Evolutionary conservation across 495 filamentous ascomycete species (phyloP).

Genomic region (Glarea lozoyensis): DNA sequence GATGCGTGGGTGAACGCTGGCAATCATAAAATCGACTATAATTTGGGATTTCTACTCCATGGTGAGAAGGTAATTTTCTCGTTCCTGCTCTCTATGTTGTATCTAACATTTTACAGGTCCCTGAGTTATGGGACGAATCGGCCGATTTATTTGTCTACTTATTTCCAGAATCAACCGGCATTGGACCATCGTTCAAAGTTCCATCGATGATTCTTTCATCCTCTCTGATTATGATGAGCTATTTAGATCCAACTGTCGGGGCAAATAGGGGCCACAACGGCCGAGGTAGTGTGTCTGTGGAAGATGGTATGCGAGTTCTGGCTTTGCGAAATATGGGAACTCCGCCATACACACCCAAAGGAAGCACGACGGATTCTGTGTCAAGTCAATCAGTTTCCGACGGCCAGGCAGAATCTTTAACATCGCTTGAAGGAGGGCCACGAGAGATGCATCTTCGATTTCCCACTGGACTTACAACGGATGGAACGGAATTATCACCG

Average conservation of each 20-base stretch:
- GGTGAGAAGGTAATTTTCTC: constrained; percentile 46
- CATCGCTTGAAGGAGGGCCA: constrained; percentile 26
- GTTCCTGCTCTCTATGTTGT: background rate
- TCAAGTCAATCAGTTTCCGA: constrained; percentile 11
- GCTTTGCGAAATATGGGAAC: constrained; percentile 28
- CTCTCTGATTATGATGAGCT: constrained; percentile 56
- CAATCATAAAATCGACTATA: constrained; percentile 52
- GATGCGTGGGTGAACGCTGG: constrained; percentile 56
- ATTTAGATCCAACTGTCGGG: constrained; percentile 48
- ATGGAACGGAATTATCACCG: constrained; percentile 26
- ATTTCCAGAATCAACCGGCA: constrained; percentile 55
- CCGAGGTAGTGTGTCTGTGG: constrained; percentile 16
- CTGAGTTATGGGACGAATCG: constrained; percentile 81
- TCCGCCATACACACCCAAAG: constrained; percentile 25
- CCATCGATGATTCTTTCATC: constrained; percentile 62
- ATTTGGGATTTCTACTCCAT: constrained; percentile 42
- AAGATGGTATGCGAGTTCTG: constrained; percentile 33
- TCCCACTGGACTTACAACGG: constrained; percentile 32
- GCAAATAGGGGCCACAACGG: constrained; percentile 13
- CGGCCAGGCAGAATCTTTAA: constrained; percentile 20
- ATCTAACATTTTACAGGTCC: constrained; percentile 41
- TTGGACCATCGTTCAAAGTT: constrained; percentile 69
- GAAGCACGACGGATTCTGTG: background rate
- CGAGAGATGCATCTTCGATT: constrained; percentile 63
- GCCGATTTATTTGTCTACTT: constrained; percentile 82